A percentile compares a stretch with the other conserved stretches of the same genome.
phyloP scores from a whole-genome alignment of 306 rosid genomes.

The Spatholobus suberectus region DNA sequence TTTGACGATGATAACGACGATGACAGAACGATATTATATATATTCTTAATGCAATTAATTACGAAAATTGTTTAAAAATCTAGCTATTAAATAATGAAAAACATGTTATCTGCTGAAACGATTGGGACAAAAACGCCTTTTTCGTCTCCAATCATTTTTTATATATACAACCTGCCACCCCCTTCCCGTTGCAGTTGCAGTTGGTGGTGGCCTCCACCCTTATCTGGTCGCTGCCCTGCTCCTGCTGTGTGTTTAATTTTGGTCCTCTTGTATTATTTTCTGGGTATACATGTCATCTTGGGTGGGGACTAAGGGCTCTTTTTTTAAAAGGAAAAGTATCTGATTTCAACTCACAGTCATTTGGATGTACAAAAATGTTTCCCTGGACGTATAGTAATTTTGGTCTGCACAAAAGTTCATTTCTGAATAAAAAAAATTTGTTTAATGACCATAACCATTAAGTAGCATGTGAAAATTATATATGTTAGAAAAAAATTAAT shows the following conservation, averaged over 20 bases:
- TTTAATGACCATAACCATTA: too few species aligned
- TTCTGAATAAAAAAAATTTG: too few species aligned
- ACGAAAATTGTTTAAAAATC: background rate
- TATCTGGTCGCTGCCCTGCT: background rate
- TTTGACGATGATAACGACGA: slow-evolving; percentile 30
- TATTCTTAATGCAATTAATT: slow-evolving; percentile 16
- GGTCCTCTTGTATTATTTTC: background rate
- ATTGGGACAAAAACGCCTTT: slow-evolving; percentile 46
- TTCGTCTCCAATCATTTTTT: slow-evolving; percentile 17
- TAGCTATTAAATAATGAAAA: background rate
- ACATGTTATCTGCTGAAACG: background rate
- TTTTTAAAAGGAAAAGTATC: background rate
- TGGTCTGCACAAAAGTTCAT: too few species aligned
- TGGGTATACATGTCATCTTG: background rate
- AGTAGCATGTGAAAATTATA: too few species aligned
- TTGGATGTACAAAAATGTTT: background rate
- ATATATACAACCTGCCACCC: slow-evolving; percentile 3
- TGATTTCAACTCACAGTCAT: background rate
- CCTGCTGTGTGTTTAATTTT: background rate
- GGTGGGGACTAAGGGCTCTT: background rate
- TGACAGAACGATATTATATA: slow-evolving; percentile 33
- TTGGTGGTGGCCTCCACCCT: slow-evolving; percentile 18
- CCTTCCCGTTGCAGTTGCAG: slow-evolving; percentile 25
- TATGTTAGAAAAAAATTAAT: too few species aligned
- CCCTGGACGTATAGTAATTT: too few species aligned